A percentile compares a stretch with the other conserved stretches of the same genome.
These are phyloP conservation scores for Cnidoscolus chayamansa DNA, from an alignment of 441 rosid genomes.

Conservation along the genomic window DNA sequence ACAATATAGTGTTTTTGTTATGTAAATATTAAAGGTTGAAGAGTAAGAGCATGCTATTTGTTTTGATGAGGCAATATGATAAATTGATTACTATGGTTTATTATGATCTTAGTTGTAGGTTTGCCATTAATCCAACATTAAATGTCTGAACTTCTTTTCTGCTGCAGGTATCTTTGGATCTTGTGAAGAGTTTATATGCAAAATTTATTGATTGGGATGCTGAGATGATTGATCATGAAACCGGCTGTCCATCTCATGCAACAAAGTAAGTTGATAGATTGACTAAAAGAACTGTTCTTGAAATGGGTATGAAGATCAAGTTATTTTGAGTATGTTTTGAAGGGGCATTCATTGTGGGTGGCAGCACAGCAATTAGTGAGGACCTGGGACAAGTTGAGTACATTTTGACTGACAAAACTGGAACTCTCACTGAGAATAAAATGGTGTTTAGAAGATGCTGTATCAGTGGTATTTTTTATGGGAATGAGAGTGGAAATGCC, in stretches of 20 bases:
- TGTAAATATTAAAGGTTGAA: background rate
- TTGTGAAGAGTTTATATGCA: constrained; percentile 95
- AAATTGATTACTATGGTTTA: background rate
- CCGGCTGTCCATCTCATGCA: constrained; percentile 77
- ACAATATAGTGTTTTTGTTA: background rate
- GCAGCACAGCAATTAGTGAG: constrained; percentile 99
- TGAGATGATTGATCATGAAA: constrained; percentile 89
- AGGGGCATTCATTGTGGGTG: constrained; percentile 45
- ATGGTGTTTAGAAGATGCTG: constrained; percentile 98
- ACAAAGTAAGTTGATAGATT: constrained; percentile 66
- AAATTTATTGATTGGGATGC: constrained; percentile 98
- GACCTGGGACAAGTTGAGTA: constrained; percentile 99
- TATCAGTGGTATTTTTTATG: constrained; percentile 76
- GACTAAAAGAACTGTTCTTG: constrained; percentile 18
- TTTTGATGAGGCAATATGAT: background rate
- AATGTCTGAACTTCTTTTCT: constrained; percentile 6
- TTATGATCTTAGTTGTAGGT: background rate
- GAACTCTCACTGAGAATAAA: constrained; percentile 94
- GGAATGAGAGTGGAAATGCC: constrained; percentile 91
- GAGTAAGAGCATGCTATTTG: background rate
- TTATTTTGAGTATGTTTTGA: constrained; percentile 24
- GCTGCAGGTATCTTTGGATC: constrained; percentile 92
- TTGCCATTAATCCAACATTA: background rate
- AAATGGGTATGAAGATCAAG: background rate
- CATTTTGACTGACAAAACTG: constrained; percentile 98